Base-by-base conservation (phyloP, 2,329 filamentous ascomycete species). In the Teratosphaeria pseudoeucalypti region DNA sequence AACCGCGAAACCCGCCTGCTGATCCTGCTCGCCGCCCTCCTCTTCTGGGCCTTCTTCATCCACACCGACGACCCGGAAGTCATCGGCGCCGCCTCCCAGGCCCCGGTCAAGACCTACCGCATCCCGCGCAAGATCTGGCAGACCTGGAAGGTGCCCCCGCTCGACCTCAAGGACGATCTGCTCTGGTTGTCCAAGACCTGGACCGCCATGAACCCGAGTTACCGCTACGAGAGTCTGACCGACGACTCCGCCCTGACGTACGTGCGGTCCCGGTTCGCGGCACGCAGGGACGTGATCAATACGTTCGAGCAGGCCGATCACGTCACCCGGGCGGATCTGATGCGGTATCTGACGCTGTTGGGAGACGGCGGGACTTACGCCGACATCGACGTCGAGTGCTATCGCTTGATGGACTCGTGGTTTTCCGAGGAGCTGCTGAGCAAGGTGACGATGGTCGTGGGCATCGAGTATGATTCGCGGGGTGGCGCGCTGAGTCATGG, bases 361-460 rank as follows among this genome's bases (percentile, higher is more conserved):
- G 58, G 58, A 5, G 63, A 66, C 11, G 63, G 65, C 34, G 65
- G 65, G 34, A 57, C 62, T 2, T 66, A 66, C 57, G 34, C 57
- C n/a, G 65, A 66, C 39, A 61, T 65, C n/a, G 65, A 66, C 56
- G 63, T 61, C 12, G 60, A 59, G 14, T 64, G 63, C 55, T 43
- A 54, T 16, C 53, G 58, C 34, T 61, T 62, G 9, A 61, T 64
- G 26, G 55, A 62, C 27, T 54, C 60, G 12, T 66, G 64, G 64
- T 59, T 64, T 16, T 60, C 63, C 16, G n/a, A 37, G 26, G 43
- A 62, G 27, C 34, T 58, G 12, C 37, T 37, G 19, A 59, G 56
- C 14, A 52, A 32, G 6, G 57, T 55, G 14, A 56, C 56, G 23
- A 34, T 65, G 32, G 62, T 66, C 14, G 37, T 65, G 12, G 64